Base-by-base conservation (phyloP, 176 grass and related monocot genomes). In the Oryza nivara region DNA sequence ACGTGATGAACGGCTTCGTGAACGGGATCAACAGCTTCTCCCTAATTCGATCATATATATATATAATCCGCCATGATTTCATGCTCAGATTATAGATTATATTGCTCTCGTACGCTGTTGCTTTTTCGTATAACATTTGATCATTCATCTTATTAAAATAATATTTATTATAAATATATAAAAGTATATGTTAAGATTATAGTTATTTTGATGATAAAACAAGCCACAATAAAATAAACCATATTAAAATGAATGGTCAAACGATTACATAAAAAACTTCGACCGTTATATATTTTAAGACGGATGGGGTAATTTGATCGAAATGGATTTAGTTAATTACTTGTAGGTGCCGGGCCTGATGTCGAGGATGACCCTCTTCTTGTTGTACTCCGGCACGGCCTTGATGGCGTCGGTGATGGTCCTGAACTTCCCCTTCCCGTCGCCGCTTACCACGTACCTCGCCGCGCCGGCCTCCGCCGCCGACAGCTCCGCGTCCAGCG, bases 271-370 rank as follows among this genome's bases (percentile, higher is more conserved):
- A 26, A 26, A 26, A 26, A 26, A 0, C 26, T 26, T 1, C 26
- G 1, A 26, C 34, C 3, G 34, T 35, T 0, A 35, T 35, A 35
- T 35, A 35, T 35, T 35, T 35, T 36, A 6, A 0, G 5, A 36
- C 5, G 4, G 35, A 36, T 30, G 28, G 35, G 0, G 5, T 35
- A 36, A 40, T 40, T 40, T 40, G 25, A 11, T 63, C 38, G 38
- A 40, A 40, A 40, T 8, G 38, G 38, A 40, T 40, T 40, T 82
- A 35, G 4, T 35, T 35, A 35, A 35, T 35, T 35, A 91, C 83
- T 34, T 76, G 38, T 92, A 92, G 9, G 80, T 92, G 20, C 86
- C 90, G 6, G 90, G 75, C 66, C 43, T 71, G 83, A 92, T 83
- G 48, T 80, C 83, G n/a, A 92, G 60, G 80, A 92, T 92, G 74